Conservation (phyloP, 305 asterid species). For the Fraxinus ornus region DNA sequence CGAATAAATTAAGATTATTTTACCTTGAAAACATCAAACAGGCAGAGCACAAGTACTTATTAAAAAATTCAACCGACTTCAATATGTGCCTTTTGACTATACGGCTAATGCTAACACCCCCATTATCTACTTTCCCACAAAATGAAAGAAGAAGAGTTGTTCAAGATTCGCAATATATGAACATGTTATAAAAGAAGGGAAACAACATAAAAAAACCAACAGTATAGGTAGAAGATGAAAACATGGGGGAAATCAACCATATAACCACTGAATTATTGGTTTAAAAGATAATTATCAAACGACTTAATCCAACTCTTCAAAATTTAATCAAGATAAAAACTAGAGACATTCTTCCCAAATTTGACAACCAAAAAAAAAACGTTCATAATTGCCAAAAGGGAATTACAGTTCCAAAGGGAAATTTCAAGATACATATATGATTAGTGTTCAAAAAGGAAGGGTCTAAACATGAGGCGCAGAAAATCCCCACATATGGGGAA, state of each 20-base stretch:
- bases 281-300: not conserved
- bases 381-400: not conserved
- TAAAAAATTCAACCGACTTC: conserved; percentile 6
- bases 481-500: not conserved
- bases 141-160: not conserved
- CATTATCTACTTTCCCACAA: not conserved
- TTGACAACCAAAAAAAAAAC: not conserved
- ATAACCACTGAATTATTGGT: not conserved
- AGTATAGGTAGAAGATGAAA: not conserved
- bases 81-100: not conserved
- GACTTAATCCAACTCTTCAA: not conserved
- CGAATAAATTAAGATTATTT: not conserved
- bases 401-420: not conserved
- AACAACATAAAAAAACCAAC: not conserved
- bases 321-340: not conserved
- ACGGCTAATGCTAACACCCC: not conserved
- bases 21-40: not conserved
- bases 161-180: conserved; percentile 8
- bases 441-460: not conserved
- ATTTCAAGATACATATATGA: not conserved
- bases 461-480: not conserved
- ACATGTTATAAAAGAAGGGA: not conserved
- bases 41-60: not conserved
- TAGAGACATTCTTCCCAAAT: not conserved
- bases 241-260: not conserved